phyloP scores from a whole-genome alignment of 352 stramenopile genomes.

The Globisporangium splendens region DNA sequence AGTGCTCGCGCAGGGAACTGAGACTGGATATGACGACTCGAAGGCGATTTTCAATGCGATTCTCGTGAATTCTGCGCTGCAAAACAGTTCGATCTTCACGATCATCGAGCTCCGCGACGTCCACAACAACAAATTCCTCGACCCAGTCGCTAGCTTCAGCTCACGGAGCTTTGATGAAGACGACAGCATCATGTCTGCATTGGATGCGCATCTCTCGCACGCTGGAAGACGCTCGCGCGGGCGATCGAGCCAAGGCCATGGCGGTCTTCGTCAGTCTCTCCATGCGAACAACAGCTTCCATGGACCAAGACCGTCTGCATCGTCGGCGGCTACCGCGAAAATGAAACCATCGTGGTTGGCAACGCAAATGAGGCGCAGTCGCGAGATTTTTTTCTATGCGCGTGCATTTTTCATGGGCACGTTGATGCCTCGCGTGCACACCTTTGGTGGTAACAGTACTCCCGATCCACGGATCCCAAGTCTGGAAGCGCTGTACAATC shows the following conservation, averaged over 20 bases:
- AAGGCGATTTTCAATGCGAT: constrained; percentile 88
- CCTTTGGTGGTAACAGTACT: constrained; percentile 12
- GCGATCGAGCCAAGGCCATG: not conserved
- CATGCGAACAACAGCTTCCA: no score
- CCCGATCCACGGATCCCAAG: no score
- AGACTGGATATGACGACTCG: constrained; percentile 73
- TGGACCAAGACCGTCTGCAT: no score
- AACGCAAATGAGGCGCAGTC: no score
- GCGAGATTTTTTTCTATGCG: no score
- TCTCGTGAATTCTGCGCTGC: constrained; percentile 67
- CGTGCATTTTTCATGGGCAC: constrained; percentile 58
- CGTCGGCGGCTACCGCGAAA: no score
- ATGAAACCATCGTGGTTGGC: no score
- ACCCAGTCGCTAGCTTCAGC: constrained; percentile 66
- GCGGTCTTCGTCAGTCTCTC: not conserved
- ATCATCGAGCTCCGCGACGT: constrained; percentile 85
- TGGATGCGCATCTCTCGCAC: constrained; percentile 1
- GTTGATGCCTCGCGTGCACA: constrained; percentile 48
- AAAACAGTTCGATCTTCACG: constrained; percentile 70
- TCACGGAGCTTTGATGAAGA: constrained; percentile 15
- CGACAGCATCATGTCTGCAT: constrained; percentile 3
- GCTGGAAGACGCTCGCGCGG: not conserved
- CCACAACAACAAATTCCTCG: constrained; percentile 81
- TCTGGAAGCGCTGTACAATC: constrained; percentile 7
- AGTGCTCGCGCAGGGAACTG: constrained; percentile 71